phyloP scores from a whole-genome alignment of 164 flowering plant species.

The Saururus chinensis region DNA sequence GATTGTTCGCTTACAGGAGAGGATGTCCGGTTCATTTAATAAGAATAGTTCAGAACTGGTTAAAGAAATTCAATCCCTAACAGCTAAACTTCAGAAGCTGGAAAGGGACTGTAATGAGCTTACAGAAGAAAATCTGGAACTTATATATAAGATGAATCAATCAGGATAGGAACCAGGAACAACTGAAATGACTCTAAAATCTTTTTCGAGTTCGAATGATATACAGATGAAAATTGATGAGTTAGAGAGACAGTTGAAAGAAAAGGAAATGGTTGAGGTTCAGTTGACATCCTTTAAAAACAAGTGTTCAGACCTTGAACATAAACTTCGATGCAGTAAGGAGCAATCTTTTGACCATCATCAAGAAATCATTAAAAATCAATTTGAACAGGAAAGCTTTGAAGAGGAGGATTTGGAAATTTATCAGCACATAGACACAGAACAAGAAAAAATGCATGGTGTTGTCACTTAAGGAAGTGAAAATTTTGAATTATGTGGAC shows the following conservation, averaged over 20 bases:
- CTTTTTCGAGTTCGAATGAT: constrained; percentile 17
- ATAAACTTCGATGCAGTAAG: constrained; percentile 27
- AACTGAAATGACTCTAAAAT: constrained; percentile 8
- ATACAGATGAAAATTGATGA: constrained; percentile 15
- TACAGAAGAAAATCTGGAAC: constrained; percentile 52
- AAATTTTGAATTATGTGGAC: constrained; percentile 10
- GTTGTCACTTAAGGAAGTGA: not conserved
- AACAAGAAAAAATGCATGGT: constrained; percentile 3
- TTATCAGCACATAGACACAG: constrained; percentile 16
- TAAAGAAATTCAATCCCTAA: too few relatives aligned
- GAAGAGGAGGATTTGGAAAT: too few relatives aligned
- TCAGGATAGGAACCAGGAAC: constrained; percentile 12
- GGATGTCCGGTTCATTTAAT: not conserved
- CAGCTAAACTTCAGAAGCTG: too few relatives aligned
- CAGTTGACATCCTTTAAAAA: constrained; percentile 15
- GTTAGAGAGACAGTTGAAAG: constrained; percentile 20
- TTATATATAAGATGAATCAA: constrained; percentile 39
- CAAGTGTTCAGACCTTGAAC: constrained; percentile 29
- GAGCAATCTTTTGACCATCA: too few relatives aligned
- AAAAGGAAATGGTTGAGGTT: constrained; percentile 13
- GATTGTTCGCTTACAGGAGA: constrained; percentile 1
- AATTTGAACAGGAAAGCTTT: too few relatives aligned
- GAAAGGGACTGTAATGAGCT: constrained; percentile 58
- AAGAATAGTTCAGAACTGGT: constrained; percentile 14
- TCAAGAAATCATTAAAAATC: too few relatives aligned